Evolutionary conservation across 2,329 filamentous ascomycete genomes (phyloP), one percentile per base, ranked within the genome.

Genomic region (Teratosphaeriaceae sp.): DNA sequence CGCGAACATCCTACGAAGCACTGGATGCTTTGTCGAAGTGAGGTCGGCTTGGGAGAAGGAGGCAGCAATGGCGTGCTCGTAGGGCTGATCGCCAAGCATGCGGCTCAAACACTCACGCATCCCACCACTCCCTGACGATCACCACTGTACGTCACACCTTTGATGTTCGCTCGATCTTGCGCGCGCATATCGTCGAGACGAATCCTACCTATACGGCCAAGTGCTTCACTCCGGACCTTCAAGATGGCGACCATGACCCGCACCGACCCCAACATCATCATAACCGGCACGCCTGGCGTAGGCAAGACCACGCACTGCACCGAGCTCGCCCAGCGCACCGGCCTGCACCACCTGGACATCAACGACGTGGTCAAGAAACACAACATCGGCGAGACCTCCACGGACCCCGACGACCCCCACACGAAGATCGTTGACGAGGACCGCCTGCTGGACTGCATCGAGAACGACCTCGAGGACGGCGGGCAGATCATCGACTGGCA

Each of bases 401-500:
- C 94, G 54, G 59, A 62, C 40, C 55, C 57, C 2, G 84, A 94
- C 33, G 84, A 89, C 63, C 81, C 83, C 43, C 80, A 87, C 62
- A 88, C 84, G 57, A 94, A 85, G 80, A 85, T 97, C 45, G 89
- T 98, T 13, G 90, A 98, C 61, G 92, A 98, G 65, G 92, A 98
- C 62, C 55, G 88, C 82, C 70, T 98, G 23, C 75, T 98, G 18
- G 92, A 98, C 62, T 79, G 85, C 37, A 84, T 98, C 44, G 92
- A 97, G 68, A 78, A 85, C 44, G 83, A 92, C 48, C 76, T 86
- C 30, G 76, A 82, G 49, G 68, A 76, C 16, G 90, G 90, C 44
- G 92, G 92, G 16, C 86, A 80, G 65, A 80, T 98, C 55, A 85
- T 98, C 59, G 92, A 98, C 69, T 98, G 92, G 90, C 92, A 98